A percentile compares a stretch with the other conserved stretches of the same genome.
phyloP scores from a whole-genome alignment of 345 rosid species.

The Citrus maxima region DNA sequence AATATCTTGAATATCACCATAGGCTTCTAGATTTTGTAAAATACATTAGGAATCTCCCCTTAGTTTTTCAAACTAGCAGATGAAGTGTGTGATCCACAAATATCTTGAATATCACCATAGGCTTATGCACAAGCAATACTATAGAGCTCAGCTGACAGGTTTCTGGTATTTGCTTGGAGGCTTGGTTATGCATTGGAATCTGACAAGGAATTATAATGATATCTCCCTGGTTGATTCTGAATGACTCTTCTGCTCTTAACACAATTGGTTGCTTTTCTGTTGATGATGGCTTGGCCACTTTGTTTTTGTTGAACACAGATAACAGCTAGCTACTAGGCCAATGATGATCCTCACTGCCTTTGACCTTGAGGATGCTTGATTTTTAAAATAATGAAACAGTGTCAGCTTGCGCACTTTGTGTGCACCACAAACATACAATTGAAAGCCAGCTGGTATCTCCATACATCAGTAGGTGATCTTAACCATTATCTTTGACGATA shows the following conservation, averaged over 20 bases:
- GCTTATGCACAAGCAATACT: background rate
- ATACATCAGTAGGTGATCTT: background rate
- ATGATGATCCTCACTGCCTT: background rate
- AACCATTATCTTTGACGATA: slow-evolving; percentile 4
- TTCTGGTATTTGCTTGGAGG: background rate
- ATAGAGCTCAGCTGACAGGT: background rate
- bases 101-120: background rate
- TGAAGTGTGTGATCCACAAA: background rate
- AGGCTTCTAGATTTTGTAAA: background rate
- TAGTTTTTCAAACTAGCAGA: background rate
- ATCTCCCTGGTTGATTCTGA: background rate
- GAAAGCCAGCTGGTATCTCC: background rate
- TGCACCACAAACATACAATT: background rate
- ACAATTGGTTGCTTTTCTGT: background rate
- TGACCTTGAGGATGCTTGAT: background rate
- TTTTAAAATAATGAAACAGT: background rate
- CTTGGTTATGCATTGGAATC: background rate
- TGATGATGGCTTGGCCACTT: too few relatives aligned
- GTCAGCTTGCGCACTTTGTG: slow-evolving; percentile 1
- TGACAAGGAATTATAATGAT: background rate
- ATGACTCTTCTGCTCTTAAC: background rate
- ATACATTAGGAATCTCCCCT: background rate
- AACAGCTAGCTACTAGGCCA: background rate
- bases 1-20: background rate
- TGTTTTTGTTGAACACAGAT: too few relatives aligned